Evolutionary conservation across 306 rosid genomes (phyloP).

Genomic region (Chamaecrista fasciculata): DNA sequence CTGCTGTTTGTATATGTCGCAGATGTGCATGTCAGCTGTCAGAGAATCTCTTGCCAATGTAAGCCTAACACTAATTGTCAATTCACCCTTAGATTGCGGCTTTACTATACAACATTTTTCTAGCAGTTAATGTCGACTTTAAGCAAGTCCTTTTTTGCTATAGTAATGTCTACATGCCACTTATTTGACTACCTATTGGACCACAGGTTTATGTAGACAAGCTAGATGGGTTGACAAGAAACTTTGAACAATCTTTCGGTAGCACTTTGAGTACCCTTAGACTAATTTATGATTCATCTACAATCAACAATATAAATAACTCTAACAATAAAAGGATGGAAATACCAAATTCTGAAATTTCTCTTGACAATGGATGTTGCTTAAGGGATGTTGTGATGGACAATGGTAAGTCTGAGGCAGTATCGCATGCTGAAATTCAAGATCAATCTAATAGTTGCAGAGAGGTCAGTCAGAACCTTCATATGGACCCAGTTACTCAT

Average conservation of each 20-base stretch:
- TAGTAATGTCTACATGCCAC: constrained; percentile 31
- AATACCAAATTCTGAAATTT: constrained; percentile 29
- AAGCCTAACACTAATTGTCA: constrained; percentile 52
- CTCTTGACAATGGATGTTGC: constrained; percentile 30
- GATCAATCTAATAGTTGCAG: constrained; percentile 33
- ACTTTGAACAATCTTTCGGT: constrained; percentile 75
- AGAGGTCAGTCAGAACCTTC: constrained; percentile 35
- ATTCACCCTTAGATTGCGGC: constrained; percentile 37
- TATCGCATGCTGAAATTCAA: constrained; percentile 17
- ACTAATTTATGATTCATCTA: constrained; percentile 54
- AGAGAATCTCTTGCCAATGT: constrained; percentile 84
- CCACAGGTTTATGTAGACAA: constrained; percentile 75
- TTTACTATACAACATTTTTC: constrained; percentile 40
- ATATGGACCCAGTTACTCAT: constrained; percentile 29
- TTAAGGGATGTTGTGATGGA: constrained; percentile 32
- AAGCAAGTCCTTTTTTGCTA: constrained; percentile 43
- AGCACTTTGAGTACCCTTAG: constrained; percentile 77
- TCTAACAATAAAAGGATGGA: constrained; percentile 26
- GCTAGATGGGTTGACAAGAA: constrained; percentile 61
- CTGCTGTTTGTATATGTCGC: constrained; percentile 29
- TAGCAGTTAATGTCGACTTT: constrained; percentile 23
- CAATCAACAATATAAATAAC: constrained; percentile 30
- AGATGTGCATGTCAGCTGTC: constrained; percentile 82
- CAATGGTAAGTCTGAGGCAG: constrained; percentile 33
- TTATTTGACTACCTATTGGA: constrained; percentile 41